Conservation (phyloP, 2,329 filamentous ascomycete species). For the Colletotrichum acutatum region DNA sequence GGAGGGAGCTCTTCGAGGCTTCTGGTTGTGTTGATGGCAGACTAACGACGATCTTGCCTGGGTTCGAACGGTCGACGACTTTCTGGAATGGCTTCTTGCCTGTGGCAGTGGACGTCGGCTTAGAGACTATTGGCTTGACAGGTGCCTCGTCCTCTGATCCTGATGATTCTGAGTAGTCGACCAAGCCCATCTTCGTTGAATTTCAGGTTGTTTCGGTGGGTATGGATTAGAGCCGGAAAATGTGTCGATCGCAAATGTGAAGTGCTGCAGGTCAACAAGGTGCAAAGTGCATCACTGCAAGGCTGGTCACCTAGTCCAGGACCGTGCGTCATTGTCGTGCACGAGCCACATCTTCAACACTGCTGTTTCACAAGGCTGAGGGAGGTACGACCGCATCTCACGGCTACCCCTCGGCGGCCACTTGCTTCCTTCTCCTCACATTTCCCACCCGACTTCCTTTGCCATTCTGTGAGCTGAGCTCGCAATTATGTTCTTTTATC, state of each 20-base stretch:
- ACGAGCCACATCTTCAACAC: slow-evolving; percentile 20
- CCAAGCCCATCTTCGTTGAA: slow-evolving; percentile 74
- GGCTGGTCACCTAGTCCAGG: slow-evolving; percentile 9
- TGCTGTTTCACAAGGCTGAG: slow-evolving; percentile 37
- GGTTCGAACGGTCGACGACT: slow-evolving; percentile 82
- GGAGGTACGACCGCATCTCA: slow-evolving; percentile 15
- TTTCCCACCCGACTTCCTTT: background rate
- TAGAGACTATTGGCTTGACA: slow-evolving; percentile 40
- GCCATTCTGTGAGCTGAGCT: slow-evolving; percentile 28
- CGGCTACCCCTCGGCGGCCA: slow-evolving; percentile 18
- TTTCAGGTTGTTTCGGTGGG: background rate
- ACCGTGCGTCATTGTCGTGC: slow-evolving; percentile 23
- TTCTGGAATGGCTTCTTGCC: slow-evolving; percentile 76
- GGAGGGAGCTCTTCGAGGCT: slow-evolving; percentile 38
- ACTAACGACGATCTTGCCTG: slow-evolving; percentile 85
- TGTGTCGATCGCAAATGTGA: background rate
- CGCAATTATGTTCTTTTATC: slow-evolving; percentile 30
- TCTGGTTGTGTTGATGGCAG: slow-evolving; percentile 67
- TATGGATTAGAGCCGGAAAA: background rate
- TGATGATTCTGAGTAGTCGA: slow-evolving; percentile 86
- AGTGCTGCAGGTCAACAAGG: background rate
- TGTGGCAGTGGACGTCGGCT: slow-evolving; percentile 42
- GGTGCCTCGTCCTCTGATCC: slow-evolving; percentile 64
- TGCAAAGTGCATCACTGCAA: slow-evolving; percentile 15
- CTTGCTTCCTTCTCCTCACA: slow-evolving; percentile 1